phyloP scores from a whole-genome alignment of 495 filamentous ascomycete genomes.

The Lophium mytilinum region DNA sequence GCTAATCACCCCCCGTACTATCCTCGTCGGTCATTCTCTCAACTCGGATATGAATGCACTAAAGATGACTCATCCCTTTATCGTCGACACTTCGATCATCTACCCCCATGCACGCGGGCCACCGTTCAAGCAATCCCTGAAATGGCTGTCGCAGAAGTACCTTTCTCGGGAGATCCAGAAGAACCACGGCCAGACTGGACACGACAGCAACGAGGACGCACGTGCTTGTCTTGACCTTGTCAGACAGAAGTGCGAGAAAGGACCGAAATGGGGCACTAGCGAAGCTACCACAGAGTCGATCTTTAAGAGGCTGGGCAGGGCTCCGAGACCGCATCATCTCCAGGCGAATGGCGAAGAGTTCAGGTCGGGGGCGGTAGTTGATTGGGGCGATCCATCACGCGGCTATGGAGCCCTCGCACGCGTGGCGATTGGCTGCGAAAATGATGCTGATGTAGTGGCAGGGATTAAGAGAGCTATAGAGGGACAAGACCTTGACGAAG shows the following conservation, averaged over 20 bases:
- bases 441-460: constrained; percentile 66
- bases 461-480: constrained; percentile 59
- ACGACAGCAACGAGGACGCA: constrained; percentile 90
- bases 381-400: constrained; percentile 75
- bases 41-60: constrained; percentile 82
- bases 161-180: constrained; percentile 81
- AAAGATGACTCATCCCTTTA: constrained; percentile 79
- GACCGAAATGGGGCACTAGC: constrained; percentile 68
- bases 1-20: constrained; percentile 63
- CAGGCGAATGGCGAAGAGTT: constrained; percentile 25
- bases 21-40: constrained; percentile 86
- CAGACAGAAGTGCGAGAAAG: constrained; percentile 90
- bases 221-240: constrained; percentile 83
- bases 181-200: constrained; percentile 57
- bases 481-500: constrained; percentile 52
- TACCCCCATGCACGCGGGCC: constrained; percentile 75
- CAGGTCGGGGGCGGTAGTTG: constrained; percentile 74
- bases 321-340: constrained; percentile 43
- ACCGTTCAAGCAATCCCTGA: constrained; percentile 67
- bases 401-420: constrained; percentile 65
- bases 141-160: constrained; percentile 73
- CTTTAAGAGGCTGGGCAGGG: constrained; percentile 69
- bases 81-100: constrained; percentile 80
- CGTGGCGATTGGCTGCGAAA: constrained; percentile 60
- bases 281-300: constrained; percentile 73